phyloP scores from a whole-genome alignment of 371 early-diverging fungal species.

The Mortierella sp. region DNA sequence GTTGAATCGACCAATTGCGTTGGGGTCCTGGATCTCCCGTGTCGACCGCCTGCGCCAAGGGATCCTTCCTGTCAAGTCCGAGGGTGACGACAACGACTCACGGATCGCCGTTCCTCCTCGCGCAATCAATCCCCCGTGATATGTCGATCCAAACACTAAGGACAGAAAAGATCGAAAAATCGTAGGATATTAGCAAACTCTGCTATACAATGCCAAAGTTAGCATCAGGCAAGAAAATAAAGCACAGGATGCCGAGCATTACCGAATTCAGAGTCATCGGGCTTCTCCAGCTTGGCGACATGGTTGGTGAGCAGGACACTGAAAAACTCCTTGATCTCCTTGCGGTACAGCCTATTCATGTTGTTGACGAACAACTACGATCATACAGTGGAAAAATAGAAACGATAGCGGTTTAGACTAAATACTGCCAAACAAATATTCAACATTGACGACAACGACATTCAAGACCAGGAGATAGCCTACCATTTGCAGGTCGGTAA shows the following conservation, averaged over 20 bases:
- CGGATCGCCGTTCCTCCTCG: conserved; percentile 51
- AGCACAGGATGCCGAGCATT: not conserved
- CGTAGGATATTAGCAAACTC: not conserved
- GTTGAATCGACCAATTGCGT: conserved; percentile 9
- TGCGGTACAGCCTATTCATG: conserved; percentile 68
- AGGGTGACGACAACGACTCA: conserved; percentile 53
- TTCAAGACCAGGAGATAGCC: not conserved
- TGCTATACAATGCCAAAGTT: not conserved
- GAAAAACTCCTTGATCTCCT: conserved; percentile 72
- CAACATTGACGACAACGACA: not conserved
- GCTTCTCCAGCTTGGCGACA: conserved; percentile 46
- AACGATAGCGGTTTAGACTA: not conserved
- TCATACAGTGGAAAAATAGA: not conserved
- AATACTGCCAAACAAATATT: not conserved
- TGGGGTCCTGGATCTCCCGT: conserved; percentile 22
- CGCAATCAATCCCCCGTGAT: conserved; percentile 52
- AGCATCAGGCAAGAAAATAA: not conserved
- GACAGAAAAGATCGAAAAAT: not conserved
- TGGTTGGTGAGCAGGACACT: conserved; percentile 37
- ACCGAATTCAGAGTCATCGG: conserved; percentile 63
- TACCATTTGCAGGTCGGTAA: conserved; percentile 89
- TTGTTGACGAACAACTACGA: conserved; percentile 69
- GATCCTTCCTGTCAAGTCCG: conserved; percentile 45
- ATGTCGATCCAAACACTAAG: conserved; percentile 52
- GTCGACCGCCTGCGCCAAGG: conserved; percentile 56